phyloP scores from a whole-genome alignment of 352 stramenopile species.

The Pythium rishiriense region DNA sequence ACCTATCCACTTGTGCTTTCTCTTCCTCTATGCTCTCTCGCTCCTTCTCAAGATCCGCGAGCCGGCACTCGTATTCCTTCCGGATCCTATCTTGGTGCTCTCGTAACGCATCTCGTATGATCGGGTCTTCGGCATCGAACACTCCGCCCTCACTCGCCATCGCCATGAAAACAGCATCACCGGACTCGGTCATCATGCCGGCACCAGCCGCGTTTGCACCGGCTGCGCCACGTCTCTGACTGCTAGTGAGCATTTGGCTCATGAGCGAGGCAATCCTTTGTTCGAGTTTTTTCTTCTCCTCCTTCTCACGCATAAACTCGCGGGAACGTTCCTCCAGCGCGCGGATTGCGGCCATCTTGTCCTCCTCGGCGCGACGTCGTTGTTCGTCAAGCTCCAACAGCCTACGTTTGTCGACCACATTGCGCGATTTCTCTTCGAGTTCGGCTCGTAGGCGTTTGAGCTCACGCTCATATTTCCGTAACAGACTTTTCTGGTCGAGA shows the following conservation, averaged over 20 bases:
- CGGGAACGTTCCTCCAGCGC: slow-evolving; percentile 88
- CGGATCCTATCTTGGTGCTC: slow-evolving; percentile 90
- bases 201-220: neutral
- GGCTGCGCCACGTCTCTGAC: slow-evolving; percentile 39
- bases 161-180: slow-evolving; percentile 16
- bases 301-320: slow-evolving; percentile 95
- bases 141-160: slow-evolving; percentile 28
- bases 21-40: slow-evolving; percentile 94
- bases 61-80: slow-evolving; percentile 89
- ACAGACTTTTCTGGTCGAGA: slow-evolving; percentile 90
- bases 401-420: slow-evolving; percentile 92
- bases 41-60: slow-evolving; percentile 94
- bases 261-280: slow-evolving; percentile 92
- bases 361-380: slow-evolving; percentile 87
- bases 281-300: slow-evolving; percentile 95
- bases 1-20: slow-evolving; percentile 94
- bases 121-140: slow-evolving; percentile 70
- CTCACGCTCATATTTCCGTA: slow-evolving; percentile 95
- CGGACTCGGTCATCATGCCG: slow-evolving; percentile 14
- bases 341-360: slow-evolving; percentile 94
- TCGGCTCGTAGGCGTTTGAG: slow-evolving; percentile 91
- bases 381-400: slow-evolving; percentile 91
- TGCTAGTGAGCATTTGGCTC: slow-evolving; percentile 92
- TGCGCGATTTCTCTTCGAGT: slow-evolving; percentile 91
- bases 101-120: slow-evolving; percentile 83